Conservation (phyloP, 495 filamentous ascomycete species). For the Penicillium taxi region DNA sequence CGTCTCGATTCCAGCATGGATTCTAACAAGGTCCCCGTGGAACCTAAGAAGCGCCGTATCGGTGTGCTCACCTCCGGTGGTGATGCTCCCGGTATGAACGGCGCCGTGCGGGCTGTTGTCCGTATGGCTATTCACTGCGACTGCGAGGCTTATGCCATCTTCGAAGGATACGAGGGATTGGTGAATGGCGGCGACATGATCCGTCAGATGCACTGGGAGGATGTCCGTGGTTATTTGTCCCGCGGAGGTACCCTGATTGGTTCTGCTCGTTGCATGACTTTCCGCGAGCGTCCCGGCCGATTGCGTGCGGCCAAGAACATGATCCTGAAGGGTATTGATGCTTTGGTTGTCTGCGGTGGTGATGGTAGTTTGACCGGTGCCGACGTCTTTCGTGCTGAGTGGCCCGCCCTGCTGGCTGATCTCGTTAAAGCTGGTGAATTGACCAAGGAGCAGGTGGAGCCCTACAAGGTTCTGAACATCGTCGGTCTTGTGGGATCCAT, state of each 20-base stretch:
- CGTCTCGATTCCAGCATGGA: constrained; percentile 25
- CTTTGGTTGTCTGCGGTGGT: constrained; percentile 92
- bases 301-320: constrained; percentile 86
- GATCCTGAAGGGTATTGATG: constrained; percentile 86
- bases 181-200: constrained; percentile 86
- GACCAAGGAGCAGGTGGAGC: constrained; percentile 56
- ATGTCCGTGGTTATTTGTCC: constrained; percentile 89
- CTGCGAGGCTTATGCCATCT: constrained; percentile 83
- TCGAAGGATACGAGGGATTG: constrained; percentile 94
- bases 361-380: constrained; percentile 96
- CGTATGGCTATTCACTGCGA: constrained; percentile 80
- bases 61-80: constrained; percentile 95
- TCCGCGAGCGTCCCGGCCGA: constrained; percentile 79
- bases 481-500: constrained; percentile 95
- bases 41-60: constrained; percentile 66
- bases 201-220: constrained; percentile 80
- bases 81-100: constrained; percentile 98
- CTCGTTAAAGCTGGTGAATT: constrained; percentile 64
- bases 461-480: constrained; percentile 81
- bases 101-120: constrained; percentile 85
- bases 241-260: constrained; percentile 97
- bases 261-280: constrained; percentile 82
- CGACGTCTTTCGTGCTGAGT: constrained; percentile 85
- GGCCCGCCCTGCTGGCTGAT: constrained; percentile 79
- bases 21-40: constrained; percentile 23